Percentiles rank a stretch among this genome's conserved stretches.
These are phyloP conservation scores for Cladorrhinum sp. DNA, from an alignment of 2,329 filamentous ascomycete genomes.

Conservation along the genomic window DNA sequence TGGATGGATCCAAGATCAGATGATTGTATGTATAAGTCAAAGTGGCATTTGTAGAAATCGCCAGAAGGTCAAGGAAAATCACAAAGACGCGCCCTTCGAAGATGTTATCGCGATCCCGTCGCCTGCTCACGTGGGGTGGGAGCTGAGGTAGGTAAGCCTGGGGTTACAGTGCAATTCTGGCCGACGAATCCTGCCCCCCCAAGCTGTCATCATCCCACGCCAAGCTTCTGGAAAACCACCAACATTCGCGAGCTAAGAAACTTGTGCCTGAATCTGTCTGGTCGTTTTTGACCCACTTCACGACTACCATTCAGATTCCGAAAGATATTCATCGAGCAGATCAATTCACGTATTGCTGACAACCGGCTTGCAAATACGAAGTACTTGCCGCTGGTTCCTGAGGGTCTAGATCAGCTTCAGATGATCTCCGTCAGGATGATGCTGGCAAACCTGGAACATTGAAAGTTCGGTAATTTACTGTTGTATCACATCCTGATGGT, in stretches of 20 bases:
- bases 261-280: constrained; percentile 5
- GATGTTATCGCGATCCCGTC: constrained; percentile 27
- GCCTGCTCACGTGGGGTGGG: constrained; percentile 29
- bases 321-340: not conserved
- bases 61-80: not conserved
- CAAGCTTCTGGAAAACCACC: not conserved
- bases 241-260: not conserved
- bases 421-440: not conserved
- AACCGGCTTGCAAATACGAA: not conserved
- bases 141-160: not conserved
- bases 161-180: not conserved
- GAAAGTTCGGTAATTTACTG: not conserved
- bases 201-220: not conserved
- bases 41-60: not conserved
- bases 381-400: not conserved
- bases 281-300: not conserved
- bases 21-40: not conserved
- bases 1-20: not conserved
- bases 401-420: too few species aligned
- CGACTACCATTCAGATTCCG: not conserved
- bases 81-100: constrained; percentile 22
- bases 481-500: not conserved
- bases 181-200: not conserved
- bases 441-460: not conserved
- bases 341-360: too few species aligned